Evolutionary conservation across 768 basidiomycete genomes (phyloP), one percentile per base, ranked within the genome.

Genomic region (Amanita fuliginea): DNA sequence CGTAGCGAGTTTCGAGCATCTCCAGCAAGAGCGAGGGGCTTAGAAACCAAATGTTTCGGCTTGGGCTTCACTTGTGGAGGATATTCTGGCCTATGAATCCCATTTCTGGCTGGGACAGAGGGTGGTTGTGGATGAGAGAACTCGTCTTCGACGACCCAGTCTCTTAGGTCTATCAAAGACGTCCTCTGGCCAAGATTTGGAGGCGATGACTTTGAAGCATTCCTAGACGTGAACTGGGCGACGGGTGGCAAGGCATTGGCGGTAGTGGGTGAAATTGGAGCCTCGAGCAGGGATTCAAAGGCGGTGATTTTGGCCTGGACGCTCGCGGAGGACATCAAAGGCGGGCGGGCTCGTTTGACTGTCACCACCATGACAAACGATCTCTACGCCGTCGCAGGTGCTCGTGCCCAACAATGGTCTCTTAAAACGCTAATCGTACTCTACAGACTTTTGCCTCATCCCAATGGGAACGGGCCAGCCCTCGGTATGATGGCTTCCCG

Each of bases 361-460:
- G 54, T 55, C 43, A 50, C 32, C 49, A 50, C 22, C 53, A 50
- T 34, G 33, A 42, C 42, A 28, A 36, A 30, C n/a, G 78, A 86
- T 49, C 75, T 89, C 42, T 89, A 88, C 60, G 86, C 84, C 18
- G 79, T 86, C 35, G 87, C 86, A 65, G 87, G 86, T 80, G 64
- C 6, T 6, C 34, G 14, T n/a, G 6, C 16, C 16, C 21, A 40
- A 21, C 8, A 10, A 48, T 46, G 21, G 19, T 34, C 32, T 21
- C 41, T 19, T 42, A 39, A n/a, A 35, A 21, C 19, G 22, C 36
- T 54, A 32, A 32, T 34, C 49, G 41, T 35, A 54, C 46, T 26
- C 22, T 48, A 33, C 52, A 90, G 90, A 93, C 63, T 91, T 94
- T 60, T 93, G 90, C 59, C 77, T 93, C 34, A 81, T 92, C 49